These are phyloP conservation scores for Aspergillus heteromorphus DNA, from an alignment of 495 filamentous ascomycete species.

Conservation along the genomic window DNA sequence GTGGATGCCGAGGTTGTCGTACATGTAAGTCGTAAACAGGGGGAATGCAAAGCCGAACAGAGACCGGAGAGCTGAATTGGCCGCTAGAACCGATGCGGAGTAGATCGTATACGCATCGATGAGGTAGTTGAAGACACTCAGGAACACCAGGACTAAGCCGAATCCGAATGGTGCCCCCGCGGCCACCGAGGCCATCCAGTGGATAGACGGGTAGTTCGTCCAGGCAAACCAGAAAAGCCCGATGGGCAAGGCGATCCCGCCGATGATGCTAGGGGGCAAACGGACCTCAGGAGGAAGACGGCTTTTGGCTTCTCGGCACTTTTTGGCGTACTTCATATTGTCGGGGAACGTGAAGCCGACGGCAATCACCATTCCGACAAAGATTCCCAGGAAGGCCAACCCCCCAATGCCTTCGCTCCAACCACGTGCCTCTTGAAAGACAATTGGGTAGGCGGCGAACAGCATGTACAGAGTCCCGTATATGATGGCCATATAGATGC, in stretches of 20 bases:
- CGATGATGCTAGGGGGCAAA: neutral
- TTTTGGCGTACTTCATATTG: neutral
- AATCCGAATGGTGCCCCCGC: neutral
- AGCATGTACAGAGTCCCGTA: constrained; percentile 2
- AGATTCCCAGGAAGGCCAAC: neutral
- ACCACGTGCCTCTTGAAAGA: neutral
- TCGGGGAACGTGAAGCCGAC: neutral
- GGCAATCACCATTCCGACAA: neutral
- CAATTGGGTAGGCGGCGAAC: neutral
- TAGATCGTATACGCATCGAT: constrained; percentile 1
- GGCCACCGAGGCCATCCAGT: neutral
- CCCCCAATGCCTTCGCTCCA: constrained; percentile 1
- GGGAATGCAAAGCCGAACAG: constrained; percentile 1
- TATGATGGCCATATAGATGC: constrained; percentile 2
- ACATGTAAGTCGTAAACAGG: neutral
- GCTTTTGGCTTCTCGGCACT: neutral
- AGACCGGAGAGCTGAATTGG: neutral
- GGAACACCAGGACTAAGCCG: neutral
- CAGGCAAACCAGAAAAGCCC: constrained; percentile 1
- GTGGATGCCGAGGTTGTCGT: neutral
- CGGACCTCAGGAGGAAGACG: neutral
- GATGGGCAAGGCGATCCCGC: neutral
- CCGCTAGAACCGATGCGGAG: neutral
- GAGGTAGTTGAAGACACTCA: constrained; percentile 1
- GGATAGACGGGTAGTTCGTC: neutral